Base-by-base conservation (phyloP, 1,139 yeast genomes). In the Zygotorulaspora mrakii region DNA sequence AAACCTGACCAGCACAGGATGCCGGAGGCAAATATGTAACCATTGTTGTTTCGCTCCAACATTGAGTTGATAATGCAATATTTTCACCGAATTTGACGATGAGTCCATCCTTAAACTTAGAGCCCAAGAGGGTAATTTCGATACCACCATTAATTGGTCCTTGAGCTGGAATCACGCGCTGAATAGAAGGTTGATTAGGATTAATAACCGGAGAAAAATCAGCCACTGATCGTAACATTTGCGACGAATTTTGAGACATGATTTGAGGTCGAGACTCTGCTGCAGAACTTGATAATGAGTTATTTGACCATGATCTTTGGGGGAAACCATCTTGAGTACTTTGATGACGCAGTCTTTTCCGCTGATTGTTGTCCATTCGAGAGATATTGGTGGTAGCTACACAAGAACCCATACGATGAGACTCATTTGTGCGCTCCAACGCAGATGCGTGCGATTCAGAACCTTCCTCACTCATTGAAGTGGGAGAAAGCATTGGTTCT, bases 141-240 rank as follows among this genome's bases (percentile, higher is more conserved):
- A 88, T 83, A 32, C 98, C 98, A 47, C 98, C 98, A 52, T 95
- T 76, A 13, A 87, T 74, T 6, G 96, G 94, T 2, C 98, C 98
- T 62, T 85, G 94, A 0, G 94, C 82, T 1, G 98, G 98, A 43
- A 91, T 88, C 10, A 91, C 83, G 48, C 95, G 73, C 61, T 86
- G 89, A 44, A 87, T 81, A 0, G 74, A 65, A 2, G 91, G 89
- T 16, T 68, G 48, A 33, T 47, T 42, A 12, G 35, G 31, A n/a
- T 37, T 30, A n/a, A 32, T 25, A 5, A 17, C 35, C 5, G 45
- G 31, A 5, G 37, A 14, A 13, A 38, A 35, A 14, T 38, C 42
- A 9, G 41, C 32, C 24, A 38, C 35, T n/a, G 37, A 23, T 11
- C 40, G 43, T 21, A 40, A 30, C 10, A 37, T 24, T 26, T 34